Conservation (phyloP, 2,329 filamentous ascomycete species). For the Alternaria sp. region DNA sequence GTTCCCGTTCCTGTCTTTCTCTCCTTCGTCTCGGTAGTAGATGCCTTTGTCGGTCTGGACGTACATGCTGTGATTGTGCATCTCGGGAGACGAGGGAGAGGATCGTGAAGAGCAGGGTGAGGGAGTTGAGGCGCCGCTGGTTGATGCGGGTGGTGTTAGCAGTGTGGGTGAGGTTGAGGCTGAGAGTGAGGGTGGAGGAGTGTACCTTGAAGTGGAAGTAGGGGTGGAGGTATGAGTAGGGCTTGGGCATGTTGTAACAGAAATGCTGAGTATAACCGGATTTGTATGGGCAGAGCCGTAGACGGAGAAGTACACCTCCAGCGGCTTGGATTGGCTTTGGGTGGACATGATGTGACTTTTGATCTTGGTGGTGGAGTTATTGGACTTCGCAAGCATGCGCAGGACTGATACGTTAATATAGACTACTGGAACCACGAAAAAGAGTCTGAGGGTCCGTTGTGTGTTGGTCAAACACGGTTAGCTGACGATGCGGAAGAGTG, state of each 20-base stretch:
- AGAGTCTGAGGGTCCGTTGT: background rate
- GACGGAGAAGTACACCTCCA: background rate
- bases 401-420: too few species aligned
- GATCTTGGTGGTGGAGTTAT: background rate
- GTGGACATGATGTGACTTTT: background rate
- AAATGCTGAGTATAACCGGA: background rate
- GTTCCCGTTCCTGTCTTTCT: conserved; percentile 3
- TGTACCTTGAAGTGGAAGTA: background rate
- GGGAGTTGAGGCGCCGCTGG: background rate
- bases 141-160: background rate
- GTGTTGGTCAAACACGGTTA: background rate
- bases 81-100: background rate
- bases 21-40: background rate
- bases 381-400: background rate
- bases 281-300: background rate
- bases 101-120: background rate
- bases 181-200: background rate
- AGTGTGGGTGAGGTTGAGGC: background rate
- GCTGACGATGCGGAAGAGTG: background rate
- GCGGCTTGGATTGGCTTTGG: background rate
- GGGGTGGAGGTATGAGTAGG: background rate
- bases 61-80: background rate
- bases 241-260: background rate
- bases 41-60: background rate
- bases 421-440: background rate